A percentile compares a stretch with the other conserved stretches of the same genome.
These are phyloP conservation scores for Setaria italica DNA, from an alignment of 202 grass and related monocot species.

Conservation along the genomic window DNA sequence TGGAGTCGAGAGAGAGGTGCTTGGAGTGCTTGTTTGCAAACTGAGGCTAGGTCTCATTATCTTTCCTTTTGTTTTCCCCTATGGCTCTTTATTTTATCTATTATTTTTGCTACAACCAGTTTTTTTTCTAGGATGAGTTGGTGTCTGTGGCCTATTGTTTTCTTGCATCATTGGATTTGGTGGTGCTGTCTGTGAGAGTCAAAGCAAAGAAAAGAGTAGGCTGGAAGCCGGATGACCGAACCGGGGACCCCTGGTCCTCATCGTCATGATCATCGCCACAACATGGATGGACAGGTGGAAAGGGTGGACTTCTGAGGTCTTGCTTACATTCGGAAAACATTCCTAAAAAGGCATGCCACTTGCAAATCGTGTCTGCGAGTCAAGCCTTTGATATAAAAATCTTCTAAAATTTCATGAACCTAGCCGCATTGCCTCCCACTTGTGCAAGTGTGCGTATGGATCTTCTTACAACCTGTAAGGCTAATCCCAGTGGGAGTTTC, in stretches of 20 bases:
- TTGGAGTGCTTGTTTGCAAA: not conserved
- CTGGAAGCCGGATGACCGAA: constrained; percentile 1
- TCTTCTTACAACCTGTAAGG: no score
- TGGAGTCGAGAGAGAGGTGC: no score
- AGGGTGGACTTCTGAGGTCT: constrained; percentile 11
- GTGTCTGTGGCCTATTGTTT: constrained; percentile 4
- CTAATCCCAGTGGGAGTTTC: no score
- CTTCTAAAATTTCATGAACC: not conserved
- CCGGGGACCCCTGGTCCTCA: constrained; percentile 17
- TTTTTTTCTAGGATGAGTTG: not conserved
- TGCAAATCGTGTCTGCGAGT: not conserved
- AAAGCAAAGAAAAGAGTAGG: constrained; percentile 52
- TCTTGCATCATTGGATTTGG: constrained; percentile 60
- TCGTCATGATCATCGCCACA: constrained; percentile 46
- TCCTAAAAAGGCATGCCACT: not conserved
- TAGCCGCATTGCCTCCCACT: no score
- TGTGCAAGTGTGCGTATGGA: not conserved
- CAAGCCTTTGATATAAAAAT: not conserved
- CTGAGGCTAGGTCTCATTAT: not conserved
- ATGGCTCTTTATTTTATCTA: not conserved
- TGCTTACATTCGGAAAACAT: constrained; percentile 10
- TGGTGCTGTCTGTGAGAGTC: constrained; percentile 51
- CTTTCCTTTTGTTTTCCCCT: constrained; percentile 6
- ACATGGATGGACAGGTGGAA: constrained; percentile 18
- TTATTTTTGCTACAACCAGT: not conserved